Evolutionary conservation across 495 filamentous ascomycete species (phyloP).

Genomic region (Penicillium bovifimosum): DNA sequence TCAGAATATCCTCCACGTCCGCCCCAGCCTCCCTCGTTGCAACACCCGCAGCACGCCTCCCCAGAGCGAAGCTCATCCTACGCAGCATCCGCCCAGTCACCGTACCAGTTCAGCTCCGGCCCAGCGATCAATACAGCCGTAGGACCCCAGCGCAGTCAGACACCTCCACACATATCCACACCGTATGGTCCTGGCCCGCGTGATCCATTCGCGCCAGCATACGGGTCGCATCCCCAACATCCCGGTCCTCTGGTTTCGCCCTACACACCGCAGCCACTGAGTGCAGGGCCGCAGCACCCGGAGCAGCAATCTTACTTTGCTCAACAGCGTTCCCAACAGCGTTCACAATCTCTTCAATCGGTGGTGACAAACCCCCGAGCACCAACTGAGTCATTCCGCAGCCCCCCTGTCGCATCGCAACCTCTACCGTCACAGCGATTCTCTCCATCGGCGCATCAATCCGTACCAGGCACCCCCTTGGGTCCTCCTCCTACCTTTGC

Average conservation of each 20-base stretch:
- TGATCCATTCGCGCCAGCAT: slow-evolving; percentile 31
- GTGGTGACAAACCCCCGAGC: slow-evolving; percentile 36
- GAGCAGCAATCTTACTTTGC: slow-evolving; percentile 38
- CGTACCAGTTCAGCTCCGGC: slow-evolving; percentile 38
- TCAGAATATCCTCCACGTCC: slow-evolving; percentile 32
- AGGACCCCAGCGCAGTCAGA: slow-evolving; percentile 32
- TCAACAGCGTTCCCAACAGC: slow-evolving; percentile 41
- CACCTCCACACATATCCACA: slow-evolving; percentile 29
- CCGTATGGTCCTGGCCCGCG: slow-evolving; percentile 33
- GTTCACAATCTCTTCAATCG: slow-evolving; percentile 46
- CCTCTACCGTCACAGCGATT: slow-evolving; percentile 36
- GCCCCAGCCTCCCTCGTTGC: slow-evolving; percentile 38
- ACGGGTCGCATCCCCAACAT: slow-evolving; percentile 30
- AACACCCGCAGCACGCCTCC: slow-evolving; percentile 37
- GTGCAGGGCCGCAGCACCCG: slow-evolving; percentile 26
- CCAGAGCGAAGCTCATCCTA: slow-evolving; percentile 40
- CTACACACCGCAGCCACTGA: slow-evolving; percentile 31
- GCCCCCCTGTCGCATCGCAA: slow-evolving; percentile 37
- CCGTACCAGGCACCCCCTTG: slow-evolving; percentile 44
- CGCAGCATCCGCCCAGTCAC: slow-evolving; percentile 37
- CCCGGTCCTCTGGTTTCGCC: slow-evolving; percentile 28
- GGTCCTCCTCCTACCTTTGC: slow-evolving; percentile 38
- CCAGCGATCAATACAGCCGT: slow-evolving; percentile 30
- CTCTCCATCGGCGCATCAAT: slow-evolving; percentile 36
- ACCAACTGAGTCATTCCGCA: slow-evolving; percentile 33